A percentile compares a stretch with the other conserved stretches of the same genome.
phyloP scores from a whole-genome alignment of 768 basidiomycete species.

The Serendipita sp. region DNA sequence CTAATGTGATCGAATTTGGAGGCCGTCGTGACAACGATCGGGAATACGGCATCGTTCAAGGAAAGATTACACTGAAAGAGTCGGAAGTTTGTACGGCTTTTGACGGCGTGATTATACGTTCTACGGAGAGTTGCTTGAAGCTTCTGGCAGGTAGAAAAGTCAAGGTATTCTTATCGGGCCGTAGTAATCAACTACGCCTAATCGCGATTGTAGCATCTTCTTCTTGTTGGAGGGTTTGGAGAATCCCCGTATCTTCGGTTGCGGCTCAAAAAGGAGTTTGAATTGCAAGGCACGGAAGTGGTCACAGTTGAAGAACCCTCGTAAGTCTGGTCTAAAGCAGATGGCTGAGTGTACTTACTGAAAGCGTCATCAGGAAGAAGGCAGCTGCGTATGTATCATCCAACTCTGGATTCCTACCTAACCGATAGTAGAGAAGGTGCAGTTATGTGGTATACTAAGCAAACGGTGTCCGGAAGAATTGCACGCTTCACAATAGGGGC shows the following conservation, averaged over 20 bases:
- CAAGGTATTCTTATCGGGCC: not conserved
- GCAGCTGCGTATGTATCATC: not conserved
- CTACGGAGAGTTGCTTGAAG: not conserved
- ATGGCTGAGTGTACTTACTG: not conserved
- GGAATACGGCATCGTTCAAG: not conserved
- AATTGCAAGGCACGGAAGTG: not conserved
- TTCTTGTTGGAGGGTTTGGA: conserved; percentile 1
- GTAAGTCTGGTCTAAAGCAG: not conserved
- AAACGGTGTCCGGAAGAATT: not conserved
- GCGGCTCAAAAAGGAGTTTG: not conserved
- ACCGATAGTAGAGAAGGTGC: not conserved
- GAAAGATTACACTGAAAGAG: not conserved
- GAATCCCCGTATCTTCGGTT: not conserved
- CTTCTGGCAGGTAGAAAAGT: not conserved
- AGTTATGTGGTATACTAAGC: not conserved
- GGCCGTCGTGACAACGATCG: not conserved
- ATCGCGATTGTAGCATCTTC: not conserved
- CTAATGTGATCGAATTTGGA: not conserved
- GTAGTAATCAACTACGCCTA: not conserved
- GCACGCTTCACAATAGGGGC: not conserved
- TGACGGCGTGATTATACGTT: not conserved
- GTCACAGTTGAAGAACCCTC: not conserved
- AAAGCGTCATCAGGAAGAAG: not conserved
- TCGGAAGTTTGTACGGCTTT: not conserved
- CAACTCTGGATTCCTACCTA: not conserved